These are phyloP conservation scores for Geotrichum macrosporum DNA, from an alignment of 1,139 yeast species.

Conservation along the genomic window DNA sequence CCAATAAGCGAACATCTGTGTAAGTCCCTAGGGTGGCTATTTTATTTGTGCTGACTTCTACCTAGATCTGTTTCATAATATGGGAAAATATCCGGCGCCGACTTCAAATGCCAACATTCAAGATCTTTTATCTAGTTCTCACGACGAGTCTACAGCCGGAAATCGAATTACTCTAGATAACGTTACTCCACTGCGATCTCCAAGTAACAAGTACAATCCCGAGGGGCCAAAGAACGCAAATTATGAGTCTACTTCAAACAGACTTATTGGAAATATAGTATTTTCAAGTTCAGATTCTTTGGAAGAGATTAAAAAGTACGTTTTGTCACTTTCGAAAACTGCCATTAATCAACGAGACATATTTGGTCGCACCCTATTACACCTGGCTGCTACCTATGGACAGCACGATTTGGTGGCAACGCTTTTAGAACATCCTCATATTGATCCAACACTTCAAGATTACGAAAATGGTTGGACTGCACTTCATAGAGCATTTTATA, in stretches of 20 bases:
- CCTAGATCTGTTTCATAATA: slow-evolving; percentile 9
- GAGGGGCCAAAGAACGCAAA: slow-evolving; percentile 1
- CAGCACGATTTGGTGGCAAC: slow-evolving; percentile 46
- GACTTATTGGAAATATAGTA: background rate
- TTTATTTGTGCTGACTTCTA: background rate
- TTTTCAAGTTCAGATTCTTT: background rate
- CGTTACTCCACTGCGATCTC: slow-evolving; percentile 2
- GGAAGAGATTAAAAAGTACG: slow-evolving; percentile 3
- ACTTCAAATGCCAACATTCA: slow-evolving; percentile 12
- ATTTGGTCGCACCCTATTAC: slow-evolving; percentile 69
- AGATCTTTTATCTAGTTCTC: slow-evolving; percentile 5
- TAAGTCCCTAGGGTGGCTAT: background rate
- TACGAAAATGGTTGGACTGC: slow-evolving; percentile 82
- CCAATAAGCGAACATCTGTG: background rate
- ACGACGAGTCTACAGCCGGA: slow-evolving; percentile 1
- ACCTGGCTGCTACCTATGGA: slow-evolving; percentile 52
- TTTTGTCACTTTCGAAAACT: slow-evolving; percentile 16
- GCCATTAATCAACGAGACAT: slow-evolving; percentile 53
- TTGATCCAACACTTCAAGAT: slow-evolving; percentile 51
- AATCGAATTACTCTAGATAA: background rate
- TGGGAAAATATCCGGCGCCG: slow-evolving; percentile 13
- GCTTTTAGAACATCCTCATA: slow-evolving; percentile 48
- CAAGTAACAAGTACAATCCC: slow-evolving; percentile 3
- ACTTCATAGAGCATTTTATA: slow-evolving; percentile 61
- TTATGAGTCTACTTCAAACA: background rate